phyloP scores from a whole-genome alignment of 73 alveolate genomes.

The Diophrys appendiculata region DNA sequence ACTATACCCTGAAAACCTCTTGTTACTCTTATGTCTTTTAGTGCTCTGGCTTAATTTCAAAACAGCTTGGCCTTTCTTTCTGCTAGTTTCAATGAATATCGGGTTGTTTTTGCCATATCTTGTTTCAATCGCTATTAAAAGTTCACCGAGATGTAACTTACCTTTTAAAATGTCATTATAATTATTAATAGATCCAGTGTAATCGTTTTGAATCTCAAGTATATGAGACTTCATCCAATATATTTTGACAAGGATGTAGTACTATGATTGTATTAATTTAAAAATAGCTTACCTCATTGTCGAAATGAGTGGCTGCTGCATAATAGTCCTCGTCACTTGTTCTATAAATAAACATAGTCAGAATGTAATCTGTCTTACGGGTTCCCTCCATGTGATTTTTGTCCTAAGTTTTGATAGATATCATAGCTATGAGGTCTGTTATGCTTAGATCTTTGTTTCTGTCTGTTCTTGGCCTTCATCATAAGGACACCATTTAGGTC shows the following conservation, averaged over 20 bases:
- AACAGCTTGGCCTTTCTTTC: conserved; percentile 6
- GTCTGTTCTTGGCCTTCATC: conserved; percentile 10
- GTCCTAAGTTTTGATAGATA: no score
- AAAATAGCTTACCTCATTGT: conserved; percentile 9
- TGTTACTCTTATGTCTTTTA: not conserved
- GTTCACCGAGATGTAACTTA: not conserved
- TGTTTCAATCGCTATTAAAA: conserved; percentile 6
- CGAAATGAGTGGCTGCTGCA: conserved; percentile 8
- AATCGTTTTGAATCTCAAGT: conserved; percentile 10
- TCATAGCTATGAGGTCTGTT: no score
- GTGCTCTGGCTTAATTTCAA: conserved; percentile 13
- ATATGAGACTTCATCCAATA: conserved; percentile 28
- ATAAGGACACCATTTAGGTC: conserved; percentile 9
- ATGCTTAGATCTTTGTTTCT: not conserved
- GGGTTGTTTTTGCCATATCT: conserved; percentile 17
- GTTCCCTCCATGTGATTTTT: no score
- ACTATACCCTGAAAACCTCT: conserved; percentile 13
- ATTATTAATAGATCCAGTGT: conserved; percentile 10
- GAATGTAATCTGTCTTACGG: no score
- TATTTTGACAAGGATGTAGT: conserved; percentile 15
- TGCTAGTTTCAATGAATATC: conserved; percentile 6
- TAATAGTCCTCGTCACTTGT: not conserved
- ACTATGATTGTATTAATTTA: not conserved
- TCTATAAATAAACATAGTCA: no score
- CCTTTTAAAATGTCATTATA: conserved; percentile 20